phyloP scores from a whole-genome alignment of 2,329 filamentous ascomycete genomes.

The Colletotrichum euphorbiae region DNA sequence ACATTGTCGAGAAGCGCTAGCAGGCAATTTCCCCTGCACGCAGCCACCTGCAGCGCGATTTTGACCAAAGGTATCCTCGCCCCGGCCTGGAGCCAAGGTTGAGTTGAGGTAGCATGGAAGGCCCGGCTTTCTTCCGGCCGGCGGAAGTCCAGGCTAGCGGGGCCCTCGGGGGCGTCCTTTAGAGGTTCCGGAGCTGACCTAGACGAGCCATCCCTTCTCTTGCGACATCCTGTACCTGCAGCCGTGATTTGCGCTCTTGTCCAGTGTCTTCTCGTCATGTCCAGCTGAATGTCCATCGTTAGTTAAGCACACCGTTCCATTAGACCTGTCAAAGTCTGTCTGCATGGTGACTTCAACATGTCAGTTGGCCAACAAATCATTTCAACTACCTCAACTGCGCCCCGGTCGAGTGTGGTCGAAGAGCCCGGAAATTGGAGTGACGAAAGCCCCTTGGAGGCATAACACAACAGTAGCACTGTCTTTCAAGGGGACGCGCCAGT shows the following conservation, averaged over 20 bases:
- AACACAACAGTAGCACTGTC: not conserved
- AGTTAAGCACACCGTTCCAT: slow-evolving; percentile 20
- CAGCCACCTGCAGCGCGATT: not conserved
- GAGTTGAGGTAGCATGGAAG: not conserved
- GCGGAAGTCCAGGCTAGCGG: slow-evolving; percentile 5
- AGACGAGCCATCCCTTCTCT: slow-evolving; percentile 19
- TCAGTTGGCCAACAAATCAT: slow-evolving; percentile 10
- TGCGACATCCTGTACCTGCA: slow-evolving; percentile 29
- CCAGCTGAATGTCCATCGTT: slow-evolving; percentile 11
- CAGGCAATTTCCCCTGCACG: slow-evolving; percentile 22
- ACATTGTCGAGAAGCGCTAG: too few relatives aligned
- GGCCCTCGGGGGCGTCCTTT: slow-evolving; percentile 6
- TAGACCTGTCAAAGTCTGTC: slow-evolving; percentile 14
- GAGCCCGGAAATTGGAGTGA: not conserved
- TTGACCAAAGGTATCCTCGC: slow-evolving; percentile 23
- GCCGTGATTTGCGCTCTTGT: slow-evolving; percentile 27
- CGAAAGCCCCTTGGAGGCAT: too few relatives aligned
- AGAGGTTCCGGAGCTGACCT: slow-evolving; percentile 14
- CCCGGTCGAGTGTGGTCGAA: not conserved
- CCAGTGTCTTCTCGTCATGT: slow-evolving; percentile 10
- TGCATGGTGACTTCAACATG: slow-evolving; percentile 27
- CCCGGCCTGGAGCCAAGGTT: not conserved
- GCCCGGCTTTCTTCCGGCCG: not conserved
- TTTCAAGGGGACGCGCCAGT: not conserved
- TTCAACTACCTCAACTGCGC: not conserved